Evolutionary conservation across 176 grass and related monocot species (phyloP), one percentile per base, ranked within the genome.

Genomic region (Musa schizocarpa): DNA sequence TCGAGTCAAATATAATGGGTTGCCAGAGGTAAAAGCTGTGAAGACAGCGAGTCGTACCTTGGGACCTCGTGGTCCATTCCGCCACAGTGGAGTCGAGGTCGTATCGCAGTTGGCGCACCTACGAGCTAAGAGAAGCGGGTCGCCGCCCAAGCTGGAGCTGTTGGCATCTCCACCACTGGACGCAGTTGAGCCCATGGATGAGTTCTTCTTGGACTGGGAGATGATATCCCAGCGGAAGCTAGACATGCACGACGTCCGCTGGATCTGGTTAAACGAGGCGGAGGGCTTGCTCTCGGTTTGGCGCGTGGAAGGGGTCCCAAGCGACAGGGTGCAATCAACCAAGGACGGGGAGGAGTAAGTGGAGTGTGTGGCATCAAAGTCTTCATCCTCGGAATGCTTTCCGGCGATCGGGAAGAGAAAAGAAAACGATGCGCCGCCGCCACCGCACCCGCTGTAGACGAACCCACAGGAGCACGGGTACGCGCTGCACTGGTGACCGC

Each of bases 51-150:
- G 48, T 13, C 27, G 3, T 80, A 89, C 95, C 90, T 99, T 99
- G 13, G 95, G 95, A 2, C 95, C 95, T 1, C 88, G 86, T 9
- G 95, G 95, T 1, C 95, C 95, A 63, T 99, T 99, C 53, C 95
- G 53, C 95, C 95, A 99, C 24, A 99, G 90, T 13, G 95, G 95
- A 50, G 95, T 99, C 0, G 95, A 99, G 68, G 90, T 72, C 19
- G 95, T 99, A 80, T 87, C 90, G 77, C 95, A 99, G 86, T 99
- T 99, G 54, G 90, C 90, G 82, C 95, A 99, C 69, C 90, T 83
- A 21, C 95, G 88, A 58, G 87, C 86, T 0, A 82, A 53, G 58
- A 82, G 68, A 49, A 79, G 70, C 11, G 79, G 80, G 48, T 87
- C 80, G 9, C 68, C 75, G 27, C 73, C 82, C 14, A 68, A 27